Base-by-base conservation (phyloP, 2,329 filamentous ascomycete species). In the Phaeosphaeria sp. region DNA sequence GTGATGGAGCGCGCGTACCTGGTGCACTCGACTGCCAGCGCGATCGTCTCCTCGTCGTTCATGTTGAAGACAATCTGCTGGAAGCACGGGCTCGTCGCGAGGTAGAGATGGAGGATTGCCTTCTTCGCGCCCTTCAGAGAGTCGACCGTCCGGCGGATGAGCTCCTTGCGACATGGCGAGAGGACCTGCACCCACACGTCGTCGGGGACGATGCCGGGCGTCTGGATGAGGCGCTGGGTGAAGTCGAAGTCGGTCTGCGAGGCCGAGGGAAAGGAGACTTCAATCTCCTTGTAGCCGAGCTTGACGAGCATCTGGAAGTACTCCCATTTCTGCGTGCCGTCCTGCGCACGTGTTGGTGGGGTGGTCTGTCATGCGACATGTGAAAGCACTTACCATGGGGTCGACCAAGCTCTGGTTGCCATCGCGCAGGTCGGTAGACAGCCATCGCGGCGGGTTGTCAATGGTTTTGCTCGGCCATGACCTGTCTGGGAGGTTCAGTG, bases 191-290 rank as follows among this genome's bases (percentile, higher is more conserved):
- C 83, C 83, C 86, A 93, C 54, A 97, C 93, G 78, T 97, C 93
- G 74, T 95, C 92, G 53, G 93, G 93, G 8, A 93, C 87, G 15
- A 88, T 85, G 42, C 91, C 92, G 11, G 91, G 91, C 1, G 92
- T 96, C 71, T 96, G 89, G 64, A 97, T 87, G 66, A 98, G 83
- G 72, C 89, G 88, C 66, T 92, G 86, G 42, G 93, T 97, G 75
- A 98, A 98, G 82, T 97, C 92, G 82, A 93, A 98, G 81, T 98
- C 95, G 72, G 91, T 97, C 75, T 96, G 90, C 40, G 93, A 97
- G 15, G 94, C 93, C 0, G 93, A 96, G 49, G 94, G 94, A 80
- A 97, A 98, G 4, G 93, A 95, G 20, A 97, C 90, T 77, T 98
- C 94, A 65, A 98, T 97, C 80, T 98, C 94, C 81, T 97, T 98